Conservation (phyloP, 768 basidiomycete genomes). For the Filobasidium floriforme region DNA sequence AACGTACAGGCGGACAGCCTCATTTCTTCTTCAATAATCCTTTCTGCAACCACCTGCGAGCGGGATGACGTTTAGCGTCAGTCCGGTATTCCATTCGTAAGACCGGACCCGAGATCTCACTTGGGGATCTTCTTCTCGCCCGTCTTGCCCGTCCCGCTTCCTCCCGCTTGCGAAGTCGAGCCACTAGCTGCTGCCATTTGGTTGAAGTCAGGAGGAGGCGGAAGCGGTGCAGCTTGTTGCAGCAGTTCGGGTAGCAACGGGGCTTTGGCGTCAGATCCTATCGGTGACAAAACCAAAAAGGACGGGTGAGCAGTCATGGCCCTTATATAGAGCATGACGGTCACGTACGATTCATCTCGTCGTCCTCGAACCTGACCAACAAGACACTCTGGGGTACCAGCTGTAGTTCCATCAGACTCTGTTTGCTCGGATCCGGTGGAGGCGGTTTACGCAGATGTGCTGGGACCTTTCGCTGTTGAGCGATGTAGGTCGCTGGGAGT, state of each 20-base stretch:
- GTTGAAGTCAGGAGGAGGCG: slow-evolving; percentile 18
- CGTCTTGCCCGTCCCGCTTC: slow-evolving; percentile 11
- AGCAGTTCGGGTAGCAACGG: slow-evolving; percentile 35
- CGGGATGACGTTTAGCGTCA: neutral
- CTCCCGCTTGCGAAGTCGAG: neutral
- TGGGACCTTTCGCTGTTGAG: slow-evolving; percentile 6
- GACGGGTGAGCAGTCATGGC: neutral
- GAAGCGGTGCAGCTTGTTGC: slow-evolving; percentile 35
- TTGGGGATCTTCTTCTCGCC: slow-evolving; percentile 43
- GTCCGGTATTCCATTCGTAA: neutral
- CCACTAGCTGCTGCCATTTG: slow-evolving; percentile 13
- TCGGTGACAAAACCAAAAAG: neutral
- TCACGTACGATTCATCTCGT: slow-evolving; percentile 40
- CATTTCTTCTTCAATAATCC: slow-evolving; percentile 20
- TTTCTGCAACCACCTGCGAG: slow-evolving; percentile 25
- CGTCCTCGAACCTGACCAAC: slow-evolving; percentile 39
- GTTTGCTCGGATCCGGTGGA: slow-evolving; percentile 19
- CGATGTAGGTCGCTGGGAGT: slow-evolving; percentile 14
- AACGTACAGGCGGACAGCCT: too few relatives aligned
- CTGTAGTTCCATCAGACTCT: slow-evolving; percentile 36
- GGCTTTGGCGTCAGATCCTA: slow-evolving; percentile 35
- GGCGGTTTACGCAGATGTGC: slow-evolving; percentile 24
- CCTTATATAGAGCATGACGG: neutral
- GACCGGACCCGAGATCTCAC: slow-evolving; percentile 25
- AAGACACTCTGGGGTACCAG: slow-evolving; percentile 43